phyloP scores from a whole-genome alignment of 2,329 filamentous ascomycete species.

The Verticillium nonalfalfae region DNA sequence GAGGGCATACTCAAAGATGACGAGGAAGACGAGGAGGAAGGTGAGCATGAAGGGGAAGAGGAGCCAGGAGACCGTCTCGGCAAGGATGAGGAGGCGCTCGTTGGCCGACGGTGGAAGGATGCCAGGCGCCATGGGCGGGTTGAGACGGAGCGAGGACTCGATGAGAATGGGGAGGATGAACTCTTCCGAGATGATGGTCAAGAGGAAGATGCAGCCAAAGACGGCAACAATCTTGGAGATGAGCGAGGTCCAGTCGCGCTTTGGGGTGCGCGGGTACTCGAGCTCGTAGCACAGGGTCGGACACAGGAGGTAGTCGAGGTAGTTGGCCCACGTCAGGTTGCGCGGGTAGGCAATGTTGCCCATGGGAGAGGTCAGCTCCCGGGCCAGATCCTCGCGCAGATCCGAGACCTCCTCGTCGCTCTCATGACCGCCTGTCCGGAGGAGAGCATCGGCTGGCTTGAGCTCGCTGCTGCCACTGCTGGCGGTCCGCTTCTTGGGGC shows the following conservation, averaged over 20 bases:
- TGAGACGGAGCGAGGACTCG: conserved; percentile 56
- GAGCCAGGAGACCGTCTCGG: conserved; percentile 84
- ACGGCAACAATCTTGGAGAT: conserved; percentile 81
- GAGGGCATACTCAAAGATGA: conserved; percentile 96
- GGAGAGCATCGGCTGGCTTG: background rate
- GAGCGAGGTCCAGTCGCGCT: conserved; percentile 74
- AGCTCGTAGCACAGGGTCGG: conserved; percentile 97
- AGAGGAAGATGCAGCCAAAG: conserved; percentile 92
- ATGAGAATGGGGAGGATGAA: conserved; percentile 88
- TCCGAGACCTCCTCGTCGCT: conserved; percentile 51
- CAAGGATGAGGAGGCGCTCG: conserved; percentile 73
- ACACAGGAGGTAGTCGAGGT: conserved; percentile 79
- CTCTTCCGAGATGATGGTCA: conserved; percentile 87
- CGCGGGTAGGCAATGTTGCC: conserved; percentile 85
- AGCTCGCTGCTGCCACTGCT: conserved; percentile 10
- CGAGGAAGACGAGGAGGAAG: conserved; percentile 90
- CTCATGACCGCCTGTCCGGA: conserved; percentile 20
- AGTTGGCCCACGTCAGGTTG: conserved; percentile 81
- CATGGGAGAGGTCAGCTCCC: conserved; percentile 84
- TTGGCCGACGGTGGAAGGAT: conserved; percentile 29
- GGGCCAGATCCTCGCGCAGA: conserved; percentile 79
- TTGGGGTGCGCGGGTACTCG: conserved; percentile 77
- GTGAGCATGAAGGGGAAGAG: conserved; percentile 97
- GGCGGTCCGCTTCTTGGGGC: conserved; percentile 9
- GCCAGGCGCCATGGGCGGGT: conserved; percentile 26